Conservation (phyloP, 2,329 filamentous ascomycete genomes). For the Scedosporium dehoogii region DNA sequence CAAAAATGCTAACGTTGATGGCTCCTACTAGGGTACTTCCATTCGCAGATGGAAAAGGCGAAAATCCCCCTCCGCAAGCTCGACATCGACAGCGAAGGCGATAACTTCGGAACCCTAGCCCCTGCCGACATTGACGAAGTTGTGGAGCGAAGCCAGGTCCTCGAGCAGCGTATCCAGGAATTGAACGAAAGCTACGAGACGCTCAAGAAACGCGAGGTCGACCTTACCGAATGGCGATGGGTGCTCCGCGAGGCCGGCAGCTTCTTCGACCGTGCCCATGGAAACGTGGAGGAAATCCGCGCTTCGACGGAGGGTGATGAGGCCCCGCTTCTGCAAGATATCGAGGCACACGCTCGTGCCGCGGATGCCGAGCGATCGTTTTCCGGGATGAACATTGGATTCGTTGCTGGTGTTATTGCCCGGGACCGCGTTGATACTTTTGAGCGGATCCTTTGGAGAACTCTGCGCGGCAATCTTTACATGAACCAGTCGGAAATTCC, state of each 20-base stretch:
- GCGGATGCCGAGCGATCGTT: slow-evolving; percentile 75
- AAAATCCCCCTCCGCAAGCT: slow-evolving; percentile 78
- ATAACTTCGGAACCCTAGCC: slow-evolving; percentile 76
- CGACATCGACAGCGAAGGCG: slow-evolving; percentile 63
- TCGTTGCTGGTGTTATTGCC: slow-evolving; percentile 91
- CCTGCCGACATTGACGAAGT: slow-evolving; percentile 96
- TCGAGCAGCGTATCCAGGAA: slow-evolving; percentile 84
- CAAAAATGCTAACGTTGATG: not conserved
- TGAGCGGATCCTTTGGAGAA: slow-evolving; percentile 95
- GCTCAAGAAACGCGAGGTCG: slow-evolving; percentile 92
- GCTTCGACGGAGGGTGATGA: slow-evolving; percentile 85
- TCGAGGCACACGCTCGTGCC: slow-evolving; percentile 67
- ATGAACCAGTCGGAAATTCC: slow-evolving; percentile 99
- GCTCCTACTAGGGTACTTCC: slow-evolving; percentile 66
- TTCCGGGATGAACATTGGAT: slow-evolving; percentile 97
- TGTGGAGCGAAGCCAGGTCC: slow-evolving; percentile 78
- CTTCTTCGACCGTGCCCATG: slow-evolving; percentile 94
- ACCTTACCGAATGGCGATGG: slow-evolving; percentile 97
- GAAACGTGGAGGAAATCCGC: slow-evolving; percentile 92
- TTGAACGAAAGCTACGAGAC: slow-evolving; percentile 98
- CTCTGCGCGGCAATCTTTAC: slow-evolving; percentile 92
- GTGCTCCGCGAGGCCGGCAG: slow-evolving; percentile 91
- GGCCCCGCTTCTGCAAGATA: slow-evolving; percentile 83
- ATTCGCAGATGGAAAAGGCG: slow-evolving; percentile 89
- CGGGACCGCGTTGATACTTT: slow-evolving; percentile 90